Evolutionary conservation across 2,329 filamentous ascomycete species (phyloP), one percentile per base, ranked within the genome.

Genomic region (Tolypocladium album): DNA sequence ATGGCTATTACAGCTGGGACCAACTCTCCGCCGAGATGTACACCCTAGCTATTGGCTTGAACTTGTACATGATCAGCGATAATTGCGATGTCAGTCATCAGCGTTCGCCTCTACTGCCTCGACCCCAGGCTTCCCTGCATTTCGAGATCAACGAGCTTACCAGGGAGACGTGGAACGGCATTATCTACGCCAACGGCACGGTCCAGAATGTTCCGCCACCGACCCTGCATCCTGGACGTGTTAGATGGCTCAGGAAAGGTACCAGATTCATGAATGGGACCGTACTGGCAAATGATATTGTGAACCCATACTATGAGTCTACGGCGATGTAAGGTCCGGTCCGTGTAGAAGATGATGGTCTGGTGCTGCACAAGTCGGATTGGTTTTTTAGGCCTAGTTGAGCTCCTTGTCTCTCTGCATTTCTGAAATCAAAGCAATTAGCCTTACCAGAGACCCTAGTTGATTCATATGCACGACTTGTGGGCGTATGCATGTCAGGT

Each of bases 61-160:
- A 67, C 58, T 59, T 73, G 56, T 73, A 72, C 60, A 67, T 69
- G 65, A 61, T 67, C 20, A 72, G 70, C 58, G 68, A 73, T 62
- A 73, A 73, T 63, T 73, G 72, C 61, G 58, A 65, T 11, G 50
- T 67, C 38, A 65, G 59, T n/a, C 53, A 27, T 45, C 56, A 43
- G 12, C 62, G 63, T n/a, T 66, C 67, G 9, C 69, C 69, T 1
- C 58, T 72, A 34, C 56, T 71, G 9, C 47, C 63, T 2, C 40
- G 2, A 5, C 24, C 47, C 1, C 3, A 17, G 3, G 7, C 53
- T 15, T 17, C 15, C 1, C 15, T 42, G 6, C 3, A 20, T 42
- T 6, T 42, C 39, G 7, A 42, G 39, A 20, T 20, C 15, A 52
- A 52, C 4, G 17, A 9, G 15, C 27, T 52, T 9, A 11, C 7